These are phyloP conservation scores for Phytophthora constricta DNA, from an alignment of 352 stramenopile species.

Conservation along the genomic window DNA sequence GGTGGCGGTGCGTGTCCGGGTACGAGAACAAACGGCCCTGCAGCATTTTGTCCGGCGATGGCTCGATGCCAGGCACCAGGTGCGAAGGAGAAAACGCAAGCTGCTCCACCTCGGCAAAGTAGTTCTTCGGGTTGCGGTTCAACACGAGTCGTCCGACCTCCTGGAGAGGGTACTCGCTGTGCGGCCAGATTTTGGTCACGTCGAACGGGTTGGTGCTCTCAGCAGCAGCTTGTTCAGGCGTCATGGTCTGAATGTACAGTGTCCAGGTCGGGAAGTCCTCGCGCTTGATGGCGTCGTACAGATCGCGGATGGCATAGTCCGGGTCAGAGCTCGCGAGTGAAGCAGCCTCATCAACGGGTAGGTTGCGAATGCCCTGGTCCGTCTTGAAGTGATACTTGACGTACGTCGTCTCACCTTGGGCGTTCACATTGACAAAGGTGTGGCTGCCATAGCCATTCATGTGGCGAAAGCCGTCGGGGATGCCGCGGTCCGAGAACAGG, in stretches of 20 bases:
- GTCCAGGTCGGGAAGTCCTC: slow-evolving; percentile 81
- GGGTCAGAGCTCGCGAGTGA: slow-evolving; percentile 64
- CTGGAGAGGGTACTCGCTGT: slow-evolving; percentile 75
- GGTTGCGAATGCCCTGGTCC: slow-evolving; percentile 84
- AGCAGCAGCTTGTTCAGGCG: slow-evolving; percentile 55
- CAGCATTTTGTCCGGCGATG: slow-evolving; percentile 82
- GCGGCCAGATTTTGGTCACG: slow-evolving; percentile 90
- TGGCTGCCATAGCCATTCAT: slow-evolving; percentile 91
- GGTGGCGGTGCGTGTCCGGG: slow-evolving; percentile 82
- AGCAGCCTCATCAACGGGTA: slow-evolving; percentile 68
- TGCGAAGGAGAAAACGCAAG: slow-evolving; percentile 86
- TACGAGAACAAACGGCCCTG: slow-evolving; percentile 86
- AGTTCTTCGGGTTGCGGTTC: slow-evolving; percentile 90
- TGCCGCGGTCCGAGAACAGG: slow-evolving; percentile 87
- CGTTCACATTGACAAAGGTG: slow-evolving; percentile 89
- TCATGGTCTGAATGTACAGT: slow-evolving; percentile 90
- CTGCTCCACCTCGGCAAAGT: slow-evolving; percentile 92
- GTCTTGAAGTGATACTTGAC: slow-evolving; percentile 93
- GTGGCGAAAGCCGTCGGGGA: slow-evolving; percentile 79
- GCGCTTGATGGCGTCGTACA: slow-evolving; percentile 86
- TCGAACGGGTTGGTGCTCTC: slow-evolving; percentile 87
- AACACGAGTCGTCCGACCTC: slow-evolving; percentile 83
- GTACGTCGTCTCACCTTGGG: slow-evolving; percentile 60
- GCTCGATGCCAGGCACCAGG: slow-evolving; percentile 86
- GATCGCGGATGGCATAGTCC: slow-evolving; percentile 85